phyloP scores from a whole-genome alignment of 2,329 filamentous ascomycete genomes.

The Scedosporium minutisporum region DNA sequence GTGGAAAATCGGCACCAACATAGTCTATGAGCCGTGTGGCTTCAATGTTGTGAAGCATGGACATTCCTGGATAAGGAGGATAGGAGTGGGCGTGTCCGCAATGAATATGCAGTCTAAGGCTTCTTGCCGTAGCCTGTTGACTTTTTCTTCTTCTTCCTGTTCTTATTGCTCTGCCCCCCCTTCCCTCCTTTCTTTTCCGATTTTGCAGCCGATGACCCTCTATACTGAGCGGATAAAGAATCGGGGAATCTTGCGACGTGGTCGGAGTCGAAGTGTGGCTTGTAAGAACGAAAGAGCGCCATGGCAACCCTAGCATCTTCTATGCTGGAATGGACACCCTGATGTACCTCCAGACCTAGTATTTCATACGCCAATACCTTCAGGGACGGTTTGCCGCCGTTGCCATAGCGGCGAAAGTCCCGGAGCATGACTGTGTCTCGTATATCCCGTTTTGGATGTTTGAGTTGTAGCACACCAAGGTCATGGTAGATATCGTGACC shows the following conservation, averaged over 20 bases:
- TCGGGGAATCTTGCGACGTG: slow-evolving; percentile 57
- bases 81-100: too few relatives aligned
- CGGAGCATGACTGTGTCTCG: slow-evolving; percentile 75
- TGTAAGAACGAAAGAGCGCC: slow-evolving; percentile 76
- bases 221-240: slow-evolving; percentile 10
- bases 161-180: slow-evolving; percentile 23
- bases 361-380: slow-evolving; percentile 47
- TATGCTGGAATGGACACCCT: slow-evolving; percentile 54
- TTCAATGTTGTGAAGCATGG: too few relatives aligned
- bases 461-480: slow-evolving; percentile 65
- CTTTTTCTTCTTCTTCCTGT: too few relatives aligned
- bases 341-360: slow-evolving; percentile 53
- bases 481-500: slow-evolving; percentile 80
- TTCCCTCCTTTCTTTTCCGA: slow-evolving; percentile 32
- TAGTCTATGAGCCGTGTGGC: not conserved
- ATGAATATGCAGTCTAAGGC: too few relatives aligned
- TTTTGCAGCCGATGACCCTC: slow-evolving; percentile 7
- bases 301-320: slow-evolving; percentile 84
- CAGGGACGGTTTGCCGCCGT: slow-evolving; percentile 61
- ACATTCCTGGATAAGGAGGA: too few relatives aligned
- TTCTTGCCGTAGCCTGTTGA: too few relatives aligned
- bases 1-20: not conserved
- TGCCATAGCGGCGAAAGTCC: slow-evolving; percentile 59
- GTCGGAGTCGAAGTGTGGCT: slow-evolving; percentile 76
- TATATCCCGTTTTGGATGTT: slow-evolving; percentile 67